Percentiles rank a stretch among this genome's conserved stretches.
These are phyloP conservation scores for Mycena alexandri DNA, from an alignment of 768 basidiomycete species.

Conservation along the genomic window DNA sequence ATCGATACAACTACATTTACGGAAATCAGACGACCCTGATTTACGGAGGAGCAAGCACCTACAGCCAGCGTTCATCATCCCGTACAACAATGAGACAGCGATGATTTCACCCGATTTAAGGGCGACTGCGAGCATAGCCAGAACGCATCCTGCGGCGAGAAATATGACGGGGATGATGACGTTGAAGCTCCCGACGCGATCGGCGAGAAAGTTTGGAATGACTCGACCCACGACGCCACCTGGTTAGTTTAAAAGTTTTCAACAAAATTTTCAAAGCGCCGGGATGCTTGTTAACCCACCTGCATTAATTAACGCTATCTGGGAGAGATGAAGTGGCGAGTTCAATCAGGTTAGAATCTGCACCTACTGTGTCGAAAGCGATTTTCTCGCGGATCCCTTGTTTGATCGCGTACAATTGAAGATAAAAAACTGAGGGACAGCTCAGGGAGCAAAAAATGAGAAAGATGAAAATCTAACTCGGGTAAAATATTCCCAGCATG, in stretches of 20 bases:
- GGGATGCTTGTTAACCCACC: not conserved
- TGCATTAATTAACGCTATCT: slow-evolving; percentile 26
- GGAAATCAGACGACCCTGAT: not conserved
- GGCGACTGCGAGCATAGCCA: slow-evolving; percentile 17
- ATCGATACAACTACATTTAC: slow-evolving; percentile 25
- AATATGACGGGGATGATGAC: slow-evolving; percentile 24
- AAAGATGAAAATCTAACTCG: not conserved
- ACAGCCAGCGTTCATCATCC: slow-evolving; percentile 30
- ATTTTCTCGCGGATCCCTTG: slow-evolving; percentile 22
- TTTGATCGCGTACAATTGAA: slow-evolving; percentile 27
- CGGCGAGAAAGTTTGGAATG: slow-evolving; percentile 16
- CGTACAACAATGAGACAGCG: slow-evolving; percentile 24
- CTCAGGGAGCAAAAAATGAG: not conserved
- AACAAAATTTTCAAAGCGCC: too few species aligned
- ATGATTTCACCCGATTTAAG: slow-evolving; percentile 9
- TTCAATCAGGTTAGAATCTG: too few species aligned
- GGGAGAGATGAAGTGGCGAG: too few species aligned
- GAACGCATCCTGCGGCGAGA: slow-evolving; percentile 12
- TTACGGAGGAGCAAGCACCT: not conserved
- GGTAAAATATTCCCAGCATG: slow-evolving; percentile 32
- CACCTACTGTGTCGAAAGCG: slow-evolving; percentile 29
- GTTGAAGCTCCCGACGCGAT: slow-evolving; percentile 27
- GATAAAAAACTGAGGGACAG: slow-evolving; percentile 24
- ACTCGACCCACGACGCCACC: slow-evolving; percentile 23
- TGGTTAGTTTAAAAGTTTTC: not conserved